Percentiles rank a stretch among this genome's conserved stretches.
Conservation (phyloP, 169 alveolate genomes). For the Plasmodium vivax region DNA sequence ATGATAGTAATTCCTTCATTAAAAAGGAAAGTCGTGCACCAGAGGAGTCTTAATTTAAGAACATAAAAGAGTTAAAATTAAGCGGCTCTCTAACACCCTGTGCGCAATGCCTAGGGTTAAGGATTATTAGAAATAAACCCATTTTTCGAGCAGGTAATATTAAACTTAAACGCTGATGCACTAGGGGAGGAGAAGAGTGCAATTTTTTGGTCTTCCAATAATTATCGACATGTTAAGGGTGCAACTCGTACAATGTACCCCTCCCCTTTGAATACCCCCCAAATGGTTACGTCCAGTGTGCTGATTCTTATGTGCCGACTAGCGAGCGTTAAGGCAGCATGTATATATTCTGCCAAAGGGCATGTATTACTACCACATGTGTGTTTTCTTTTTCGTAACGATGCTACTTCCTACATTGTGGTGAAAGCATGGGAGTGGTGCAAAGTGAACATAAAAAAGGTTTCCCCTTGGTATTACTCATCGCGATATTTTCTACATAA, state of each 20-base stretch:
- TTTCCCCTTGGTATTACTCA: neutral
- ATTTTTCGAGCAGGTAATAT: neutral
- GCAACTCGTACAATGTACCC: neutral
- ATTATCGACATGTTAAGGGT: neutral
- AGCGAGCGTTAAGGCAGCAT: neutral
- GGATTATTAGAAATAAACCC: neutral
- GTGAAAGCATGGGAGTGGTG: neutral
- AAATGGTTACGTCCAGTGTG: neutral
- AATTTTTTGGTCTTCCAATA: neutral
- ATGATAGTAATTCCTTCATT: neutral
- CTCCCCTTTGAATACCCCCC: neutral
- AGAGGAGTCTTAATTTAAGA: neutral
- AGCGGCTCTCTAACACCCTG: neutral
- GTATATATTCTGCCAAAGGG: neutral
- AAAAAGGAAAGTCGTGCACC: neutral
- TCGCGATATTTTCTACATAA: neutral
- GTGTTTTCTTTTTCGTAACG: neutral
- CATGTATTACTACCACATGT: neutral
- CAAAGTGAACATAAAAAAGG: neutral
- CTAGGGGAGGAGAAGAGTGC: neutral
- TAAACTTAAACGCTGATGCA: neutral
- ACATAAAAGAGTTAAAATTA: no score
- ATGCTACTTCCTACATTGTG: neutral
- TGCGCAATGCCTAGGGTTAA: neutral
- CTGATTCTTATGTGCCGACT: neutral